These are phyloP conservation scores for Citrus mangshanensis DNA, from an alignment of 345 rosid species.

Conservation along the genomic window DNA sequence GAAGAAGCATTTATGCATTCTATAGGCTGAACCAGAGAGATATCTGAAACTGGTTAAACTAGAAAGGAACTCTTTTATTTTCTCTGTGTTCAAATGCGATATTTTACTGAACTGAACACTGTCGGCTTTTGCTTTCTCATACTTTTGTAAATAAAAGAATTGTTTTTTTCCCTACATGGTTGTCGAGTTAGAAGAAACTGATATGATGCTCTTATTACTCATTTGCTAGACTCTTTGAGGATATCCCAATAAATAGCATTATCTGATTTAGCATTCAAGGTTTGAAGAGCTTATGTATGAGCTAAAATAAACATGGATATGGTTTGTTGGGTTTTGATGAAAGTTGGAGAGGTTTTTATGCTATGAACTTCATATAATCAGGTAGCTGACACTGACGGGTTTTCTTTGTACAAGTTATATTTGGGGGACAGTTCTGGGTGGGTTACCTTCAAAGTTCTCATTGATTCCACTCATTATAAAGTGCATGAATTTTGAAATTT, in stretches of 20 bases:
- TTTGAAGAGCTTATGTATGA: slow-evolving; percentile 4
- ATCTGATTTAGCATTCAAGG: slow-evolving; percentile 7
- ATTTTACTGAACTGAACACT: background rate
- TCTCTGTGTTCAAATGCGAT: background rate
- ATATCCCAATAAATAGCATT: slow-evolving; percentile 1
- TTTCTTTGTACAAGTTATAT: slow-evolving; percentile 3
- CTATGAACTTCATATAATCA: slow-evolving; percentile 10
- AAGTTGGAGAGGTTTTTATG: background rate
- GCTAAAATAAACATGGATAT: background rate
- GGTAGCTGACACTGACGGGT: slow-evolving; percentile 6
- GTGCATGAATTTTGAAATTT: slow-evolving; percentile 4
- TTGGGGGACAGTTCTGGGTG: slow-evolving; percentile 8
- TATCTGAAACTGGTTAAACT: background rate
- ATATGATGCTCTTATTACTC: background rate
- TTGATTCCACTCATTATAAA: background rate
- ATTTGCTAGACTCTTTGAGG: slow-evolving; percentile 6
- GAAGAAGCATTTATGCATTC: background rate
- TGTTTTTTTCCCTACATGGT: background rate
- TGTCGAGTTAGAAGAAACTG: background rate
- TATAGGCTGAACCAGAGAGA: background rate
- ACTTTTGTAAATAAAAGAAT: background rate
- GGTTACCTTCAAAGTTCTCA: slow-evolving; percentile 6
- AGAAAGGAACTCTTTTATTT: background rate
- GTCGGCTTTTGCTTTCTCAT: background rate
- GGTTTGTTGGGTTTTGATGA: background rate